Evolutionary conservation across 768 basidiomycete genomes (phyloP).

Genomic region (Lepiota subincarnata): DNA sequence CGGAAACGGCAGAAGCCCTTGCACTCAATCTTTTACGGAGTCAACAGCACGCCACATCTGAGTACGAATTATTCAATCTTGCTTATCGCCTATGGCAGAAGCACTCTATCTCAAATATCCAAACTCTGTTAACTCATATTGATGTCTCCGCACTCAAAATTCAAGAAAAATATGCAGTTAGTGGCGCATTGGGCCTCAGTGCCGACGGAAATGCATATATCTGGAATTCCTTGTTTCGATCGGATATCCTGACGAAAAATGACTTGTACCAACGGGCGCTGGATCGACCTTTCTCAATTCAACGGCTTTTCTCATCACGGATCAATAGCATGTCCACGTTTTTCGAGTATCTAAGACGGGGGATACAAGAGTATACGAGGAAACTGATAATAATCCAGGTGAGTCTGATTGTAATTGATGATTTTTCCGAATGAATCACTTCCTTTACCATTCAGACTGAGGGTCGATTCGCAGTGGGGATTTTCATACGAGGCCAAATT

Average conservation of each 20-base stretch:
- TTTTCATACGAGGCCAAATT: constrained; percentile 59
- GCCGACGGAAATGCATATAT: constrained; percentile 41
- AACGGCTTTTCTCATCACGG: constrained; percentile 57
- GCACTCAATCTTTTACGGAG: constrained; percentile 44
- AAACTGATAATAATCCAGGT: constrained; percentile 60
- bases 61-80: constrained; percentile 57
- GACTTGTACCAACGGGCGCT: constrained; percentile 52
- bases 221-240: constrained; percentile 63
- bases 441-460: constrained; percentile 40
- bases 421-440: not conserved
- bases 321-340: constrained; percentile 50
- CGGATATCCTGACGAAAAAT: constrained; percentile 48
- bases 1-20: constrained; percentile 37
- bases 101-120: constrained; percentile 35
- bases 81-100: constrained; percentile 42
- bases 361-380: constrained; percentile 52
- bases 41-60: constrained; percentile 51
- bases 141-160: constrained; percentile 54
- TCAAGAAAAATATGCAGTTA: constrained; percentile 51
- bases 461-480: constrained; percentile 55
- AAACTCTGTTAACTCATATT: constrained; percentile 44
- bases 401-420: not conserved
- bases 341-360: constrained; percentile 57
- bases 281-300: constrained; percentile 49
- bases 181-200: constrained; percentile 34